Base-by-base conservation (phyloP, 495 filamentous ascomycete species). In the Penicillium tannophilum region DNA sequence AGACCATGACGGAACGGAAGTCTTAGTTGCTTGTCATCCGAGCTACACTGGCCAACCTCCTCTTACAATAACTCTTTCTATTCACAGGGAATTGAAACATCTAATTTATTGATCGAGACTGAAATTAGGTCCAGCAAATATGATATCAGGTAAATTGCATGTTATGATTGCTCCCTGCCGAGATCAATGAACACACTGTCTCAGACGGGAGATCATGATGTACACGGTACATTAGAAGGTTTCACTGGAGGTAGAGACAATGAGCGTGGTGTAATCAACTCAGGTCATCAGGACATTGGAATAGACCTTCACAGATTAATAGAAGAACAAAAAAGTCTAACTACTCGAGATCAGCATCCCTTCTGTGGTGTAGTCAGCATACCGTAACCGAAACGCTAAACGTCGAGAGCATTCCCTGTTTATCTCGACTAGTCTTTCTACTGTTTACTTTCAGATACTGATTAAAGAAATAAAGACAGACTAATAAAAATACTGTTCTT, bases 201-300 rank as follows among this genome's bases (percentile, higher is more conserved):
- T 68, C n/a, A 68, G 66, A 68, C 66, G 26, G 36, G 56, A 56
- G 28, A 61, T 63, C 46, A 53, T 6, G 59, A 61, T 63, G 36
- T 36, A 54, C 62, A 56, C 7, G 55, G 55, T 50, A 61, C 35
- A 57, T 50, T 16, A 24, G 39, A 28, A 26, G 19, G 66, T 67
- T 47, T 69, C 66, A 67, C 61, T 57, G 42, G 26, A 35, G 41
- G 30, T 39, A 53, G 39, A 53, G 14, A 56, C n/a, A 20, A 20
- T 4, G 3, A 51, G 16, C 23, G 47, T 33, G 26, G 17, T 50
- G 24, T 31, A 24, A 31, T 23, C n/a, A n/a, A 46, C 24, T 2
- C n/a, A 20, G 45, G 45, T 52, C 46, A 49, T 49, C 46, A 36
- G 26, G 9, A 24, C 45, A 4, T 14, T 26, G 23, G 45, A 47